These are phyloP conservation scores for Marasmius tenuissimus DNA, from an alignment of 1,284 basidiomycete species.

Conservation along the genomic window DNA sequence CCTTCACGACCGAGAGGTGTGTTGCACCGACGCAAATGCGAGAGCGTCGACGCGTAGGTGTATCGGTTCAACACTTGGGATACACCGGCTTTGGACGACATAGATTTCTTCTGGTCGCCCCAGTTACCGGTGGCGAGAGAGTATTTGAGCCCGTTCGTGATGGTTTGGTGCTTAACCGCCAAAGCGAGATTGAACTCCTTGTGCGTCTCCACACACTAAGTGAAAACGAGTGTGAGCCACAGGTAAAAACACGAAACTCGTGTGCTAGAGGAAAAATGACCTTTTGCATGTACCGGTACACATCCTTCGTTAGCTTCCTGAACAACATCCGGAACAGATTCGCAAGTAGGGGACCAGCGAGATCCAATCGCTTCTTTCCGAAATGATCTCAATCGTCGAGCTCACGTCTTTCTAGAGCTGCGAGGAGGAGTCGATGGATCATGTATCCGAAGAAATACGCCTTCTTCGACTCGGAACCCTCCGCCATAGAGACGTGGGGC, in stretches of 20 bases:
- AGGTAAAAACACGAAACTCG: neutral
- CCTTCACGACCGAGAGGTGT: conserved; percentile 98
- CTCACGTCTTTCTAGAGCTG: no score
- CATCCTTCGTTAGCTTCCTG: conserved; percentile 94
- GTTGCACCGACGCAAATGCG: conserved; percentile 97
- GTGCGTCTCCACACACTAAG: conserved; percentile 94
- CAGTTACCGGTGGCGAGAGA: conserved; percentile 99
- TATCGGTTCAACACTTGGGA: no score
- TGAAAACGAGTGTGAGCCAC: conserved; percentile 12
- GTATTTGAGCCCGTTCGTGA: conserved; percentile 98
- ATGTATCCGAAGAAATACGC: conserved; percentile 99
- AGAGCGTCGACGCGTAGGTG: conserved; percentile 95
- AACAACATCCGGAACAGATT: conserved; percentile 98
- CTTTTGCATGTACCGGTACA: conserved; percentile 97
- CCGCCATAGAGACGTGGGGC: conserved; percentile 94
- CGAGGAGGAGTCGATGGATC: conserved; percentile 94
- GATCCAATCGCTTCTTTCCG: no score
- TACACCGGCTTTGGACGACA: no score
- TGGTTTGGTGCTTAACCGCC: conserved; percentile 95
- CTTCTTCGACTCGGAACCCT: conserved; percentile 97
- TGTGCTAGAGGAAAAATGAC: conserved; percentile 37
- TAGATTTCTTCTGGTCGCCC: conserved; percentile 99
- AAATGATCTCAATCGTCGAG: no score
- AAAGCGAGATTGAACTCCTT: conserved; percentile 93
- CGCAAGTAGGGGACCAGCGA: conserved; percentile 93